phyloP scores from a whole-genome alignment of 2,329 filamentous ascomycete species.

The Nigrospora osmanthi region DNA sequence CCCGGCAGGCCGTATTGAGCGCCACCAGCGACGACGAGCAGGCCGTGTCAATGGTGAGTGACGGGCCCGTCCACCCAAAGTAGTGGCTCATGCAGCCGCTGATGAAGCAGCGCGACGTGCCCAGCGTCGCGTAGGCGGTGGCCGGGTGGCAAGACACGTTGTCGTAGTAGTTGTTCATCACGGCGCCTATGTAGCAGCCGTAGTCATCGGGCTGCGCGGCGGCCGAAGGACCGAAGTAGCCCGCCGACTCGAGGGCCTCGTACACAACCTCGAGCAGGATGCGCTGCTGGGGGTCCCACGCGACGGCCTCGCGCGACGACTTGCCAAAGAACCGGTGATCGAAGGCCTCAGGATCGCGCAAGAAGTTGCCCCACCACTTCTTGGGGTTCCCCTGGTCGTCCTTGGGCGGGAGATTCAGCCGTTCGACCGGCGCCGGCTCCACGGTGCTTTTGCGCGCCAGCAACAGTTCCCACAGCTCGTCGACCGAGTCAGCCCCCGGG shows the following conservation, averaged over 20 bases:
- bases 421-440: neutral
- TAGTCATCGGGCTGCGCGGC: slow-evolving; percentile 10
- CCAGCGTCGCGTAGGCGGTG: slow-evolving; percentile 25
- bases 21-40: slow-evolving; percentile 29
- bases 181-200: slow-evolving; percentile 29
- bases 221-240: slow-evolving; percentile 10
- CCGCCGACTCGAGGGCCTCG: slow-evolving; percentile 16
- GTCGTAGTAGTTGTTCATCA: slow-evolving; percentile 28
- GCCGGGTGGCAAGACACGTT: slow-evolving; percentile 27
- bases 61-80: slow-evolving; percentile 27
- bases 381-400: slow-evolving; percentile 10
- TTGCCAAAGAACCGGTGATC: slow-evolving; percentile 17
- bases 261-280: slow-evolving; percentile 13
- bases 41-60: slow-evolving; percentile 23
- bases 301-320: slow-evolving; percentile 9
- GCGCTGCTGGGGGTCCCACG: slow-evolving; percentile 13
- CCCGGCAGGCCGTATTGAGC: slow-evolving; percentile 27
- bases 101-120: slow-evolving; percentile 17
- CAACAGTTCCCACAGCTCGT: slow-evolving; percentile 24
- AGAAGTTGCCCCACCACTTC: slow-evolving; percentile 18
- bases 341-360: slow-evolving; percentile 15
- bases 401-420: neutral
- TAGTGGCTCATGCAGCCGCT: slow-evolving; percentile 22
- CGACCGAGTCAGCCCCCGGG: slow-evolving; percentile 18
- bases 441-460: slow-evolving; percentile 1